Evolutionary conservation across 805 yeast species (phyloP).

Genomic region (Candida chilensis): DNA sequence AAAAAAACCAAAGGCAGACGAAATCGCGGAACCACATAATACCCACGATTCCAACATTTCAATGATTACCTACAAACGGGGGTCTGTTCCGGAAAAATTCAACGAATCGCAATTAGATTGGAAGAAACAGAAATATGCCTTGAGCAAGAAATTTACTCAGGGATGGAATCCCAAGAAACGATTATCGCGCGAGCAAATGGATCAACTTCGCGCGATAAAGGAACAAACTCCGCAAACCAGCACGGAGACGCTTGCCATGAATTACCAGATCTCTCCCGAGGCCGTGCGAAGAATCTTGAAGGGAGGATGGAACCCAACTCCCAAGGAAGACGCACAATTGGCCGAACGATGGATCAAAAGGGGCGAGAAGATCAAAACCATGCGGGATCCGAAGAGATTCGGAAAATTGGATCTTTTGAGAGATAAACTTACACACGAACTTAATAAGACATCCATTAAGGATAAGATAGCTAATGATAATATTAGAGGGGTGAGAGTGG

Average conservation of each 20-base stretch:
- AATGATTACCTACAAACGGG: constrained; percentile 5
- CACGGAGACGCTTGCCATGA: constrained; percentile 48
- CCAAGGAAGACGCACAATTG: constrained; percentile 36
- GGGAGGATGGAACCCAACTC: constrained; percentile 66
- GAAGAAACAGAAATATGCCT: constrained; percentile 58
- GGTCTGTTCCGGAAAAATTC: constrained; percentile 37
- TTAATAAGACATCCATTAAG: not conserved
- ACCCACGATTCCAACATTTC: too few relatives aligned
- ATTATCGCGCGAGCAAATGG: constrained; percentile 62
- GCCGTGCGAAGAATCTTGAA: constrained; percentile 72
- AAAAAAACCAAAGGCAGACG: too few relatives aligned
- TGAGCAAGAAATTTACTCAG: constrained; percentile 50
- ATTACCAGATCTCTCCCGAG: constrained; percentile 71
- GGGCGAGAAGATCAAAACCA: constrained; percentile 10
- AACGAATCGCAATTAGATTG: too few relatives aligned
- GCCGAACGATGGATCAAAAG: constrained; percentile 39
- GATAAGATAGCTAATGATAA: not conserved
- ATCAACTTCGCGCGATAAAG: constrained; percentile 49
- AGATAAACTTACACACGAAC: constrained; percentile 1
- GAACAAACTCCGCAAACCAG: constrained; percentile 50
- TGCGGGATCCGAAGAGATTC: not conserved
- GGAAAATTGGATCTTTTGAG: not conserved
- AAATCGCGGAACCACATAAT: too few relatives aligned
- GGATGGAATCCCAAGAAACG: constrained; percentile 63
- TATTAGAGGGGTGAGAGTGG: not conserved